These are phyloP conservation scores for Chlorella sp. DNA, from an alignment of 139 green algal genomes.

Conservation along the genomic window DNA sequence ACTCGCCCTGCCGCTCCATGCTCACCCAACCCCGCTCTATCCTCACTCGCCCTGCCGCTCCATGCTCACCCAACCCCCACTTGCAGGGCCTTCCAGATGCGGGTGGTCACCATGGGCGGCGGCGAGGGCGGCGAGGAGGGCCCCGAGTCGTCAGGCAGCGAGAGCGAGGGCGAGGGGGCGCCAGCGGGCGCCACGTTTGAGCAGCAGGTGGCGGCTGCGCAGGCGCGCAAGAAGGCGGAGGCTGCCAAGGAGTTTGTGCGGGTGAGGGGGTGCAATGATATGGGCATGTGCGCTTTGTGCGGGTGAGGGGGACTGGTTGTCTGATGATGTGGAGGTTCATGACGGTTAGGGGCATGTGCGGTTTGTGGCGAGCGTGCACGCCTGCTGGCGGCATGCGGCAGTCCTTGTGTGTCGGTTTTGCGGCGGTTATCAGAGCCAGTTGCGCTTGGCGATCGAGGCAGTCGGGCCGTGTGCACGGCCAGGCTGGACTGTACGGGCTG, in stretches of 20 bases:
- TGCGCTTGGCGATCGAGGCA: too few species aligned
- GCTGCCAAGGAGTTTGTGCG: slow-evolving; percentile 40
- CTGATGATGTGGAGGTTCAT: too few species aligned
- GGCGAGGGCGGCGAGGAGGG: background rate
- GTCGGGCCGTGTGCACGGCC: too few species aligned
- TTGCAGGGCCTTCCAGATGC: slow-evolving; percentile 23
- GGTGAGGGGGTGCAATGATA: background rate
- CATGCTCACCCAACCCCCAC: background rate
- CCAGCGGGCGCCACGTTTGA: slow-evolving; percentile 25
- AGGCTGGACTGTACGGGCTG: too few species aligned
- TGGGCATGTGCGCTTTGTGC: too few species aligned
- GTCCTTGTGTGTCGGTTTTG: too few species aligned
- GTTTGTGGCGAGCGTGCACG: too few species aligned
- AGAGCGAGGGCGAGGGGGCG: background rate
- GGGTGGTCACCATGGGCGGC: slow-evolving; percentile 8
- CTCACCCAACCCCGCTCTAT: background rate
- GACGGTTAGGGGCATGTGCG: too few species aligned
- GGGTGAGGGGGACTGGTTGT: too few species aligned
- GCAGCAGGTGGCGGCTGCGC: slow-evolving; percentile 25
- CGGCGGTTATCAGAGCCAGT: too few species aligned
- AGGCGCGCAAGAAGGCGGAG: slow-evolving; percentile 27
- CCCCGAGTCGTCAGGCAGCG: background rate
- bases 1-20: background rate
- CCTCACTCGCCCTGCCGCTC: background rate
- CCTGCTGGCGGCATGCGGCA: too few species aligned